Percentiles rank a stretch among this genome's conserved stretches.
Conservation (phyloP, 2,329 filamentous ascomycete genomes). For the Ophiostoma sp. region DNA sequence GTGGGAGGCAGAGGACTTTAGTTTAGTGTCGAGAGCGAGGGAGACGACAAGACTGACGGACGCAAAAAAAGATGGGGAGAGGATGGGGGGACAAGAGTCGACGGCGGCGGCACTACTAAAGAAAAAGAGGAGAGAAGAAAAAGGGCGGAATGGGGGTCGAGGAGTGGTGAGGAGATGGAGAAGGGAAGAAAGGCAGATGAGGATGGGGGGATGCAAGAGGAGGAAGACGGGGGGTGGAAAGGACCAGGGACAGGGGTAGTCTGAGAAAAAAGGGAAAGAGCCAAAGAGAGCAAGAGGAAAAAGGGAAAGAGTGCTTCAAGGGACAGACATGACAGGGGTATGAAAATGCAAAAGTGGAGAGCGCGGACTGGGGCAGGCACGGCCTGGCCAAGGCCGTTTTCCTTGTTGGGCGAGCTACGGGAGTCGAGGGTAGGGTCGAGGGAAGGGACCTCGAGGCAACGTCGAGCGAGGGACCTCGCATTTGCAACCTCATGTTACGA, state of each 20-base stretch:
- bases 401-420: slow-evolving; percentile 3
- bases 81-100: slow-evolving; percentile 3
- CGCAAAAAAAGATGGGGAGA: slow-evolving; percentile 4
- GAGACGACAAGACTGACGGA: not conserved
- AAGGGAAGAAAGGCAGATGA: slow-evolving; percentile 1
- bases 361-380: not conserved
- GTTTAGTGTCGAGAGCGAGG: not conserved
- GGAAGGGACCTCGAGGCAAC: not conserved
- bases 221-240: not conserved
- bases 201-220: not conserved
- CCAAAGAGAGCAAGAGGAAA: not conserved
- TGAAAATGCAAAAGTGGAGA: not conserved
- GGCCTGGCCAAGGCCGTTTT: slow-evolving; percentile 2
- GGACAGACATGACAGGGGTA: not conserved
- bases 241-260: slow-evolving; percentile 8
- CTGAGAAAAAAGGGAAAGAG: not conserved
- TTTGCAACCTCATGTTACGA: slow-evolving; percentile 3
- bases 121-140: not conserved
- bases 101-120: not conserved
- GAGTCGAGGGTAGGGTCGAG: not conserved
- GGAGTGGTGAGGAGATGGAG: not conserved
- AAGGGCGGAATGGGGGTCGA: not conserved
- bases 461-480: not conserved
- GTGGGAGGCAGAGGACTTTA: not conserved
- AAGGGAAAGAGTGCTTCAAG: not conserved